Conservation (phyloP, 2,329 filamentous ascomycete species). For the Neopestalotiopsis sp. region DNA sequence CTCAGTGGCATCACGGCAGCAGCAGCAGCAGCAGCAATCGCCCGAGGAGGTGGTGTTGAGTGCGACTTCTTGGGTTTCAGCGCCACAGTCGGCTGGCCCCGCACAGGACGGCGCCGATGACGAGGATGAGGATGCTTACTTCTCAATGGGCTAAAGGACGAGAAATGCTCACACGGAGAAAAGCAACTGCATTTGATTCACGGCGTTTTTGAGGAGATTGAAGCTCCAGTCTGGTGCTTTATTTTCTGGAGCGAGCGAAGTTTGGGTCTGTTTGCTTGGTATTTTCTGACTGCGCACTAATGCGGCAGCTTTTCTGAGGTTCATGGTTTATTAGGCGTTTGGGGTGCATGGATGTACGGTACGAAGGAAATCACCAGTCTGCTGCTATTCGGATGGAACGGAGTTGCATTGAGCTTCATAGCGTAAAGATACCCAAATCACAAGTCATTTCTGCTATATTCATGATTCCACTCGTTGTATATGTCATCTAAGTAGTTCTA, state of each 20-base stretch:
- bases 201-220: background rate
- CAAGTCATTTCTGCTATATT: background rate
- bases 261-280: background rate
- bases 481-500: background rate
- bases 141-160: constrained; percentile 22
- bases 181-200: background rate
- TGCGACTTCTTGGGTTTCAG: background rate
- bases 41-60: background rate
- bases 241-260: background rate
- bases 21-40: too few relatives aligned
- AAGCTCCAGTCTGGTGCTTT: background rate
- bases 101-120: background rate
- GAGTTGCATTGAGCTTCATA: background rate
- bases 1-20: constrained; percentile 19
- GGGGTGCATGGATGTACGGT: background rate
- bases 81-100: background rate
- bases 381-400: background rate
- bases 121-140: constrained; percentile 21
- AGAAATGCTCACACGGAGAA: background rate
- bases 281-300: background rate
- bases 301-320: background rate
- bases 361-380: background rate
- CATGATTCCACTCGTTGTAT: background rate
- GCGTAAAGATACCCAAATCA: constrained; percentile 13
- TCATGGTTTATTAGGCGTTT: background rate